Evolutionary conservation across 768 basidiomycete genomes (phyloP), one percentile per base, ranked within the genome.

Genomic region (Podaxis sp.): DNA sequence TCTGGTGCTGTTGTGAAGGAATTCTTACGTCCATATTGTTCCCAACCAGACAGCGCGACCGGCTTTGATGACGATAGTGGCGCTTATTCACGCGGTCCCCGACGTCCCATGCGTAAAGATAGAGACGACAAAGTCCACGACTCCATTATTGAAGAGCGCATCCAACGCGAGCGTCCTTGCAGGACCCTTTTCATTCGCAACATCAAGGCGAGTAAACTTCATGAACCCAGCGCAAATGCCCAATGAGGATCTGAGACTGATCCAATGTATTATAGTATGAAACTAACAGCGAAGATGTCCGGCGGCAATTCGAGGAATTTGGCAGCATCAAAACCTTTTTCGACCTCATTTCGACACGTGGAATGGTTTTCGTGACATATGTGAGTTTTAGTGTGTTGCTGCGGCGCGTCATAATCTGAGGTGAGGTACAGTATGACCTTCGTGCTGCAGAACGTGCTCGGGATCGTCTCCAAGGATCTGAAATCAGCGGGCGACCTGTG

Each of bases 321-420:
- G 97, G 97, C 64, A 93, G 94, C 68, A 93, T 98, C 77, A 95
- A 94, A 76, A 95, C 92, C 0, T 98, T 95, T 72, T 98, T 98
- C 73, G 97, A 99, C 74, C 79, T 98, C 18, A 91, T 98, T 63
- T 83, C 86, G 52, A 95, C 91, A 10, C 83, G 97, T 62, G 97
- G 97, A n/a, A 97, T 99, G 92, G 90, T 98, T 13, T 99, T 99
- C 73, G 90, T 98, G 48, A 99, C 96, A 51, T 99, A 93, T 72
- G 97, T 98, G 76, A 84, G 96, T 85, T 52, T 48, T 13, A 48
- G 25, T 48, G 25, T 48, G 10, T 14, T 25, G 4, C 23, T 11
- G 23, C 1, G 9, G 13, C 7, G 48, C n/a, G 62, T 18, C 59
- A 28, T 46, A 48, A 16, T 44, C 42, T 44, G 42, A 44, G 42